Percentiles rank a stretch among this genome's conserved stretches.
phyloP scores from a whole-genome alignment of 2,329 filamentous ascomycete species.

The Aspergillus intermedius region DNA sequence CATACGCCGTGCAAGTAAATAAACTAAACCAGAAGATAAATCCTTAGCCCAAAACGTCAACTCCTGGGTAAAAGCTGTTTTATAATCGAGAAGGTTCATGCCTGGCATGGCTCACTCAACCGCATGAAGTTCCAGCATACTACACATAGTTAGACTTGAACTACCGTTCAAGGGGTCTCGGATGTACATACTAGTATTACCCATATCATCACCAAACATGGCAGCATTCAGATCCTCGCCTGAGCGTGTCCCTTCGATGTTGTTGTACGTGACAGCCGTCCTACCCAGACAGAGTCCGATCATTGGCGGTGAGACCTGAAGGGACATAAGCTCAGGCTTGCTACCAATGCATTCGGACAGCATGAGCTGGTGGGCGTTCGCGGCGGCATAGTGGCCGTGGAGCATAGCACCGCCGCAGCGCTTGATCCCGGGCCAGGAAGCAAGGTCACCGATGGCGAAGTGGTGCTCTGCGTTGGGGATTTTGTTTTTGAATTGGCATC shows the following conservation, averaged over 20 bases:
- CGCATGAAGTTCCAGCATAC: constrained; percentile 53
- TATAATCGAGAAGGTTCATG: background rate
- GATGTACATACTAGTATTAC: constrained; percentile 51
- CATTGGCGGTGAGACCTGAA: constrained; percentile 55
- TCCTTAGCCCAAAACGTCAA: too few species aligned
- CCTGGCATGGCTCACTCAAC: constrained; percentile 32
- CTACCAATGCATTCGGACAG: constrained; percentile 36
- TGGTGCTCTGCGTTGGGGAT: constrained; percentile 56
- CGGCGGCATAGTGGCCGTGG: constrained; percentile 59
- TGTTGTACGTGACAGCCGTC: constrained; percentile 59
- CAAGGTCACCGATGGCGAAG: constrained; percentile 64
- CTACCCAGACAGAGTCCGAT: constrained; percentile 68
- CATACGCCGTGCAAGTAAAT: too few species aligned
- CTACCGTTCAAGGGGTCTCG: too few species aligned
- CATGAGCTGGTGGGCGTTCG: constrained; percentile 62
- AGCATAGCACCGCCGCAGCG: constrained; percentile 71
- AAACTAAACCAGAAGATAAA: too few species aligned
- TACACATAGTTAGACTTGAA: constrained; percentile 18
- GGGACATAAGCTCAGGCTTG: constrained; percentile 43
- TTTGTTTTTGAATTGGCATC: constrained; percentile 49
- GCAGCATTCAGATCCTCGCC: constrained; percentile 56
- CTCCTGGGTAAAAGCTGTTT: too few species aligned
- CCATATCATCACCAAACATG: constrained; percentile 44
- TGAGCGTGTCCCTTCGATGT: constrained; percentile 49
- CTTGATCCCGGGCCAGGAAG: constrained; percentile 70